Conservation (phyloP, 345 rosid species). For the Limnanthes douglasii region DNA sequence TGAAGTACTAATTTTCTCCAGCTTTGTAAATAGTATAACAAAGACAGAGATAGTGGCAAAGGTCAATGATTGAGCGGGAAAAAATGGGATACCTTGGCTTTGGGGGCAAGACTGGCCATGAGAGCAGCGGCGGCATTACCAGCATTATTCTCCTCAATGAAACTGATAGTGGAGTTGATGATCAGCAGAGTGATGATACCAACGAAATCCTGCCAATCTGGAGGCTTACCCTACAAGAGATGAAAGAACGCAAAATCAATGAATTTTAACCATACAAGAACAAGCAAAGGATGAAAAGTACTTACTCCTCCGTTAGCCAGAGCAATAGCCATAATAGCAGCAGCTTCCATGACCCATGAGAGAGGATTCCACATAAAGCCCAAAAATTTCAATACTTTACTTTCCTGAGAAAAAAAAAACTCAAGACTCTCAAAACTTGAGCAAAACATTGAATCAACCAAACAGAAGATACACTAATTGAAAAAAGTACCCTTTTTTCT, state of each 20-base stretch:
- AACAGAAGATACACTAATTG: neutral
- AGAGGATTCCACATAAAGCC: constrained; percentile 99
- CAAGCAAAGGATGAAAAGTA: constrained; percentile 1
- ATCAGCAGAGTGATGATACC: constrained; percentile 82
- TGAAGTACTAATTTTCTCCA: no score
- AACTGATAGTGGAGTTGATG: constrained; percentile 95
- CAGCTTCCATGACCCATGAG: constrained; percentile 99
- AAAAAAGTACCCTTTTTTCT: constrained; percentile 49
- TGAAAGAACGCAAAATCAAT: constrained; percentile 2
- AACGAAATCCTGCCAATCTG: constrained; percentile 97
- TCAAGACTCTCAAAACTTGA: neutral
- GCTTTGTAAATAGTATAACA: constrained; percentile 3
- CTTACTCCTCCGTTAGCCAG: constrained; percentile 99
- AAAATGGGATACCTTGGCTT: constrained; percentile 64
- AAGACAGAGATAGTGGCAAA: no score
- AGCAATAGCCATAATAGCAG: constrained; percentile 98
- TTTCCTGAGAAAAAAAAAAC: constrained; percentile 38
- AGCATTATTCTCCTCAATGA: constrained; percentile 92
- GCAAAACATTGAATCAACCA: constrained; percentile 2
- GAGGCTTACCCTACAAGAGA: constrained; percentile 69
- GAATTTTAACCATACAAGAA: neutral
- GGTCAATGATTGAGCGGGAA: no score
- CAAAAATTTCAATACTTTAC: constrained; percentile 75
- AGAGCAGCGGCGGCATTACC: constrained; percentile 98
- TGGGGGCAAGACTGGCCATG: constrained; percentile 95